phyloP scores from a whole-genome alignment of 768 basidiomycete species.

The Pisolithus tinctorius region DNA sequence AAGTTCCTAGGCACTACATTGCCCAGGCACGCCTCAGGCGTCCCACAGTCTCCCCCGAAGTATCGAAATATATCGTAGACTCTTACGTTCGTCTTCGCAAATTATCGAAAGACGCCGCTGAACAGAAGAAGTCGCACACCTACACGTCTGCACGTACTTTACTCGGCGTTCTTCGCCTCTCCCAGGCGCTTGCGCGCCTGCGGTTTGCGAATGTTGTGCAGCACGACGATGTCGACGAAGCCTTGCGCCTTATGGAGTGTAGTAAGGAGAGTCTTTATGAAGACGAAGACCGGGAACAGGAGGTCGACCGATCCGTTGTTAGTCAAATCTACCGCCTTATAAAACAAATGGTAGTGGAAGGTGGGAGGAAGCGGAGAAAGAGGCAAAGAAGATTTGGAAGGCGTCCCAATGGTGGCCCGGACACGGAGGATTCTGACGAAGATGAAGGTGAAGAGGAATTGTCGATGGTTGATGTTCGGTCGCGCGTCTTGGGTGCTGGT shows the following conservation, averaged over 20 bases:
- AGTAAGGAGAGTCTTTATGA: conserved; percentile 89
- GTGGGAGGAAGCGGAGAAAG: conserved; percentile 33
- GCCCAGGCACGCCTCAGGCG: conserved; percentile 83
- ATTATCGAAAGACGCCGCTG: conserved; percentile 84
- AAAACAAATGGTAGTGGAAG: conserved; percentile 68
- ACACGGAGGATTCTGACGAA: conserved; percentile 65
- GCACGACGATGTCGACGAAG: conserved; percentile 90
- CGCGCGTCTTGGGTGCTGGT: conserved; percentile 77
- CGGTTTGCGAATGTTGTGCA: conserved; percentile 78
- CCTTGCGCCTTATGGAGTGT: conserved; percentile 92
- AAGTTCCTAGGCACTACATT: conserved; percentile 75
- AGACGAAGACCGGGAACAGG: conserved; percentile 62
- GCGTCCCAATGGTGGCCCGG: conserved; percentile 65
- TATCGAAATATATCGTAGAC: conserved; percentile 91
- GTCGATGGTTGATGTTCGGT: conserved; percentile 81
- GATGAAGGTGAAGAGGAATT: conserved; percentile 67
- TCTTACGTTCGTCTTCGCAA: conserved; percentile 95
- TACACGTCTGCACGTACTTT: conserved; percentile 97
- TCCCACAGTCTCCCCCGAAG: conserved; percentile 81
- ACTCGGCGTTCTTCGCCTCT: conserved; percentile 87
- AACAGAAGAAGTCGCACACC: conserved; percentile 80
- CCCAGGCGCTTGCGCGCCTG: conserved; percentile 91
- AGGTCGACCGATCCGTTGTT: conserved; percentile 69
- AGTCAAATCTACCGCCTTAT: conserved; percentile 89
- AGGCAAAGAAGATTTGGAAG: conserved; percentile 53